Evolutionary conservation across 257 asterid species (phyloP), one percentile per base, ranked within the genome.

Genomic region (Lycium ferocissimum): DNA sequence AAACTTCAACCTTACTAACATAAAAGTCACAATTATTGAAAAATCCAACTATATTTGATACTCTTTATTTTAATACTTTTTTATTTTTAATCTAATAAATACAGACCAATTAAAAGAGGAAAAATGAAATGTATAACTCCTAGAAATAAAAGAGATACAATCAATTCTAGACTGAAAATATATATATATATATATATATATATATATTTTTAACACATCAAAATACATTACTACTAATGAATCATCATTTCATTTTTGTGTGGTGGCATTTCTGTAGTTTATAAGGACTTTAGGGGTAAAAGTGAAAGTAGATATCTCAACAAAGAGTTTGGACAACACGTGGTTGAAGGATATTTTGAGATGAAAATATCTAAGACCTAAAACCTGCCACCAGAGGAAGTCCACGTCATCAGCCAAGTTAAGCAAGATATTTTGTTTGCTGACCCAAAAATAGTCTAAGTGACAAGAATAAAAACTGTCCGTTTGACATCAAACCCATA

Each of bases 381-480:
- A 58, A 67, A 87, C 84, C 53, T 83, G 86, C 84, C 90, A 87
- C 85, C 54, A 38, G 69, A 67, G 89, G 61, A 86, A 43, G 18
- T 53, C 91, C 94, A 90, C 94, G 92, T 90, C 96, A 89, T 63
- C 57, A 66, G 9, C 75, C 71, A 15, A 26, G 49, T 14, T 37
- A n/a, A 7, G 11, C 18, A n/a, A 91, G 94, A 92, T 91, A 91
- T 92, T 89, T 90, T 87, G 66, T 6, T 40, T 59, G 81, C n/a
- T 75, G 81, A 75, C 81, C 20, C 20, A 2, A 11, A 2, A 11
- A 12, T 75, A 1, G 3, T 75, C 40, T 75, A 49, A 5, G 81
- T 45, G 58, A n/a, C 40, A 4, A 40, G 80, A 72, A 72, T 45
- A n/a, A 72, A 71, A n/a, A 61, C 12, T 20, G 20, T 8, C 62